Conservation (phyloP, 345 rosid genomes). For the Raphanus sativus region DNA sequence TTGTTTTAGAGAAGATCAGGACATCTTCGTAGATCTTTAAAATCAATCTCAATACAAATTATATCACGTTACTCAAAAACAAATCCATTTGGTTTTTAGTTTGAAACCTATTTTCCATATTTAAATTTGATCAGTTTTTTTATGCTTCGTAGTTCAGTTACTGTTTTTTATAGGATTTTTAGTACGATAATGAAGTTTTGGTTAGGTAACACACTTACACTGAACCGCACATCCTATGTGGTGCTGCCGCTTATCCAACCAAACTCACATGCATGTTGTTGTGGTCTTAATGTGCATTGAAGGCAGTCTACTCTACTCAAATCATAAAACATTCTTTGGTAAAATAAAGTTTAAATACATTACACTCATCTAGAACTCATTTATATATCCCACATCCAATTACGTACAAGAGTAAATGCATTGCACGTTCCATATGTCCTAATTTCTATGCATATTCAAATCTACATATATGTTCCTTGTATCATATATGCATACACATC, state of each 20-base stretch:
- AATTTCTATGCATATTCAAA: neutral
- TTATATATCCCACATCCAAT: neutral
- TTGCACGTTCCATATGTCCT: neutral
- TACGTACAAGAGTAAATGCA: constrained; percentile 5
- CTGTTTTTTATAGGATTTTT: neutral
- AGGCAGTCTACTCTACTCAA: neutral
- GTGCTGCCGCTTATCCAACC: constrained; percentile 24
- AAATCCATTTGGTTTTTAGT: neutral
- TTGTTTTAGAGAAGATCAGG: neutral
- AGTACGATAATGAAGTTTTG: neutral
- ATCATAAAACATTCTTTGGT: constrained; percentile 23
- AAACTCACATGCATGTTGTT: constrained; percentile 38
- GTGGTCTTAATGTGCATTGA: constrained; percentile 22
- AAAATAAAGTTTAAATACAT: constrained; percentile 1
- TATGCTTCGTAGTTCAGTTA: neutral
- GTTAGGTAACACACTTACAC: constrained; percentile 25
- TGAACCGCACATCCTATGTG: constrained; percentile 31
- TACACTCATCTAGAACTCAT: neutral
- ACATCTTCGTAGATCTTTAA: neutral
- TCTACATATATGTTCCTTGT: neutral
- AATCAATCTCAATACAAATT: neutral
- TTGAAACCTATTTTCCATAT: neutral
- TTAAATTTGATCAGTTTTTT: neutral
- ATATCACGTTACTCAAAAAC: constrained; percentile 1
- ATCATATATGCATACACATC: neutral